Conservation (phyloP, 192 early-diverging fungal species). For the Entomortierella parvispora region DNA sequence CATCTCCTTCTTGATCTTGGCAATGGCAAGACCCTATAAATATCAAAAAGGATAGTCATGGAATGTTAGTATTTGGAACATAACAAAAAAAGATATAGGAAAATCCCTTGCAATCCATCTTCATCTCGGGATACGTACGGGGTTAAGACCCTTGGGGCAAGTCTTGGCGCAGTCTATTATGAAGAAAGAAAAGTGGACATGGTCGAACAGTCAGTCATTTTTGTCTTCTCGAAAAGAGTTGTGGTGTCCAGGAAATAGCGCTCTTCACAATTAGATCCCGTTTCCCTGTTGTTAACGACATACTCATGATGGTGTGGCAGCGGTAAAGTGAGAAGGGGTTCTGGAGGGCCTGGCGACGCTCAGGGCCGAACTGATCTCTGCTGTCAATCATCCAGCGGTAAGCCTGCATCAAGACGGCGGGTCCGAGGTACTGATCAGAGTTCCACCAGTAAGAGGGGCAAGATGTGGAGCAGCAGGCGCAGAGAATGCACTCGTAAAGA, state of each 20-base stretch:
- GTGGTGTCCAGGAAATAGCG: no score
- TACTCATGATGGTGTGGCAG: slow-evolving; percentile 98
- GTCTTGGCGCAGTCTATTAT: slow-evolving; percentile 85
- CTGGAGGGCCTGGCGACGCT: slow-evolving; percentile 89
- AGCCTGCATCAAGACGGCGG: slow-evolving; percentile 95
- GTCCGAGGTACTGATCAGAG: slow-evolving; percentile 92
- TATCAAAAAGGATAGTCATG: no score
- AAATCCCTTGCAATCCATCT: not conserved
- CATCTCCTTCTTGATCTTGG: slow-evolving; percentile 95
- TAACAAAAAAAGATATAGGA: not conserved
- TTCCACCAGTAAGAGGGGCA: slow-evolving; percentile 99
- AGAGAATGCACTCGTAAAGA: slow-evolving; percentile 97
- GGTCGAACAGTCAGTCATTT: not conserved
- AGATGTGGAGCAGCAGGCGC: slow-evolving; percentile 96
- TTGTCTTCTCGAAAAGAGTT: not conserved
- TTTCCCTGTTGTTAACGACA: not conserved
- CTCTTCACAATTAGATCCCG: no score
- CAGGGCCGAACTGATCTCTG: slow-evolving; percentile 89
- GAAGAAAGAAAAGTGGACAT: not conserved
- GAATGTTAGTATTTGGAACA: not conserved
- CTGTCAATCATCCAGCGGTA: slow-evolving; percentile 99
- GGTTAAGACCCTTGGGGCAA: slow-evolving; percentile 98
- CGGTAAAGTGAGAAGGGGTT: slow-evolving; percentile 97
- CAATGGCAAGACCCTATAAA: slow-evolving; percentile 86
- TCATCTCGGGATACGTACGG: no score